Evolutionary conservation across 2,329 filamentous ascomycete species (phyloP), one percentile per base, ranked within the genome.

Genomic region (Ceratocystis diversiconidia): DNA sequence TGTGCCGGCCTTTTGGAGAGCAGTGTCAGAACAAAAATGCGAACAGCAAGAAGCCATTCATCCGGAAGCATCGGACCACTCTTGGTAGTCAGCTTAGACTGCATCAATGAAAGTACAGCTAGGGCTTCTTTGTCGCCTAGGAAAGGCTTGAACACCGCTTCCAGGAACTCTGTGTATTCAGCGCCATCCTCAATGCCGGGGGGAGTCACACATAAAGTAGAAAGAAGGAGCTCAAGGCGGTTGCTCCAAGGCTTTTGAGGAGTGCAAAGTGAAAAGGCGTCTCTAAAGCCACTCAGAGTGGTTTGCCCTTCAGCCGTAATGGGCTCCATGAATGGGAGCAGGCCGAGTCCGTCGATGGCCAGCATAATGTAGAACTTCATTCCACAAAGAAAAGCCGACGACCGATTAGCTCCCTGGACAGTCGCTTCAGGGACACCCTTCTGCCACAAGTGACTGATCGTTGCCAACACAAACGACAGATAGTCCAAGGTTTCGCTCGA

Each of bases 401-500:
- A 41, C 10, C 3, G 36, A 12, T 12, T 41, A 15, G 3, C 36
- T 41, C 10, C 36, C 12, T 41, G 36, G 36, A 79, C 60, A 71
- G 75, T 67, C 12, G 6, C 77, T 60, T 76, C 75, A 6, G 80
- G 73, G 15, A 87, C 81, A 19, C 83, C 83, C 12, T 71, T 73
- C 19, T 78, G 65, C 68, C 68, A 69, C 8, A 68, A 44, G 8
- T 36, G 43, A 12, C 52, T 44, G 7, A 68, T 36, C 1, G 62
- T 65, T 5, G 61, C 62, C 17, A 69, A 19, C 8, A 69, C 59
- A 19, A 64, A 60, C 10, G 67, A 62, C 68, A 96, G 81, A 67
- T 92, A 92, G 68, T 85, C 82, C 71, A 89, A 88, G 1, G 91
- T 89, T 68, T 97, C 92, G 12, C 82, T 82, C 0, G 90, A 91